These are phyloP conservation scores for Fusarium buxicola DNA, from an alignment of 2,329 filamentous ascomycete species.

Conservation along the genomic window DNA sequence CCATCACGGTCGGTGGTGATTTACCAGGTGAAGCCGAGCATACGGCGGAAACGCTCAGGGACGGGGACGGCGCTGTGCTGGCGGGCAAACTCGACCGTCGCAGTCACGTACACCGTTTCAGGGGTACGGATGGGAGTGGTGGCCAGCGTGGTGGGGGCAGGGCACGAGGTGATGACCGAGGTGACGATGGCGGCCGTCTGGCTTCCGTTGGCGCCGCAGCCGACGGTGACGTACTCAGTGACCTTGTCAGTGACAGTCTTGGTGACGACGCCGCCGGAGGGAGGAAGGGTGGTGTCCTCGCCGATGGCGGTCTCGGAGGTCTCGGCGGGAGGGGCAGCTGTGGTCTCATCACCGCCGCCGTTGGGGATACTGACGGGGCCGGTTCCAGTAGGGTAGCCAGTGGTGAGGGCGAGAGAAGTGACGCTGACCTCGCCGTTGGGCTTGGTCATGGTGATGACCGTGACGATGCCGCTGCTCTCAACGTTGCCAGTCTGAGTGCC, in stretches of 20 bases:
- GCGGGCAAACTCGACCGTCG: constrained; percentile 29
- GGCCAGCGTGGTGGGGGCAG: constrained; percentile 38
- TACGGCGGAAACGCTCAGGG: constrained; percentile 34
- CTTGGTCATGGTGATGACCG: constrained; percentile 36
- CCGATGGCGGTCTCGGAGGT: constrained; percentile 24
- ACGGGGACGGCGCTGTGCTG: constrained; percentile 21
- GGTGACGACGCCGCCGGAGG: constrained; percentile 33
- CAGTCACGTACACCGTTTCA: constrained; percentile 44
- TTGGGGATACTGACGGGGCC: constrained; percentile 20
- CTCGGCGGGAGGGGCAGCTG: constrained; percentile 24
- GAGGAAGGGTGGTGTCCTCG: constrained; percentile 15
- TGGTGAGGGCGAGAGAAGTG: constrained; percentile 27
- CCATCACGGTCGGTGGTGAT: constrained; percentile 2
- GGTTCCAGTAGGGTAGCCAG: constrained; percentile 27
- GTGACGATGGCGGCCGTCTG: constrained; percentile 32
- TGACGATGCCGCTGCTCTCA: constrained; percentile 21
- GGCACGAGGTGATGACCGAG: constrained; percentile 33
- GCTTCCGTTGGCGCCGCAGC: constrained; percentile 8
- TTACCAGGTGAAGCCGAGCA: constrained; percentile 36
- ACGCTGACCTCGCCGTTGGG: constrained; percentile 29
- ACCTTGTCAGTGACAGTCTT: constrained; percentile 33
- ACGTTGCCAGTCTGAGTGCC: constrained; percentile 21
- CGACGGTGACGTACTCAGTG: constrained; percentile 29
- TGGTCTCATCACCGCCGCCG: constrained; percentile 11
- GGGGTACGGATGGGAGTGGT: constrained; percentile 35